Evolutionary conservation across 2,329 filamentous ascomycete genomes (phyloP).

Genomic region (Periconia sp.): DNA sequence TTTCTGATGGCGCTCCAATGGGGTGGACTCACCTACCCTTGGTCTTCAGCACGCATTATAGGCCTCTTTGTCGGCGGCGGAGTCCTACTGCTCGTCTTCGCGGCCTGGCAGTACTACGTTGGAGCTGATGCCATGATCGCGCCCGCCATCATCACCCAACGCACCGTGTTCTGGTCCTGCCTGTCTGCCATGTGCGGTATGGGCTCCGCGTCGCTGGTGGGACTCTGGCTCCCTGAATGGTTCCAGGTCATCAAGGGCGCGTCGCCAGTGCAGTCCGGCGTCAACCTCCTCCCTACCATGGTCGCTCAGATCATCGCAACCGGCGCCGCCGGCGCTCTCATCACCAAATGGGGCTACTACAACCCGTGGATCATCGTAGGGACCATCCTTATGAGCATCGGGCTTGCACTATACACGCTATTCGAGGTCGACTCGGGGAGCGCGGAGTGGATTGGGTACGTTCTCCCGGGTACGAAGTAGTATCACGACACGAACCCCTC

Average conservation of each 20-base stretch:
- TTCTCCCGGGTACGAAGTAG: too few relatives aligned
- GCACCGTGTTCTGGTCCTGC: conserved; percentile 27
- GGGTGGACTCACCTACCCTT: conserved; percentile 45
- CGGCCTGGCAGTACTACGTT: conserved; percentile 17
- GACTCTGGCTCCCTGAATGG: conserved; percentile 26
- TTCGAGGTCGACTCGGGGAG: conserved; percentile 14
- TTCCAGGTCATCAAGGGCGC: conserved; percentile 19
- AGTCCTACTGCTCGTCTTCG: conserved; percentile 44
- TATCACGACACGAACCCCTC: too few relatives aligned
- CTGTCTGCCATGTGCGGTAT: conserved; percentile 37
- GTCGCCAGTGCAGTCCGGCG: conserved; percentile 16
- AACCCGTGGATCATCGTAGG: conserved; percentile 38
- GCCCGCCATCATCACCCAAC: conserved; percentile 40
- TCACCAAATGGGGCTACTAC: conserved; percentile 33
- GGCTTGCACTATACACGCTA: conserved; percentile 20
- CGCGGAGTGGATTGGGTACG: conserved; percentile 28
- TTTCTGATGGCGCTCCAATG: conserved; percentile 53
- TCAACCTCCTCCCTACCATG: conserved; percentile 30
- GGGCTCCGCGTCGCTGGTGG: conserved; percentile 39
- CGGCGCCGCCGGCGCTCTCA: conserved; percentile 33
- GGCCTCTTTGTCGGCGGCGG: conserved; percentile 50
- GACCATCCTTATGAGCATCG: conserved; percentile 30
- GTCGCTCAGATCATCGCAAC: conserved; percentile 43
- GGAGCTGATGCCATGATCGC: conserved; percentile 44
- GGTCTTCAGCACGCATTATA: conserved; percentile 51